Base-by-base conservation (phyloP, 352 stramenopile genomes). In the Phytophthora pistaciae region DNA sequence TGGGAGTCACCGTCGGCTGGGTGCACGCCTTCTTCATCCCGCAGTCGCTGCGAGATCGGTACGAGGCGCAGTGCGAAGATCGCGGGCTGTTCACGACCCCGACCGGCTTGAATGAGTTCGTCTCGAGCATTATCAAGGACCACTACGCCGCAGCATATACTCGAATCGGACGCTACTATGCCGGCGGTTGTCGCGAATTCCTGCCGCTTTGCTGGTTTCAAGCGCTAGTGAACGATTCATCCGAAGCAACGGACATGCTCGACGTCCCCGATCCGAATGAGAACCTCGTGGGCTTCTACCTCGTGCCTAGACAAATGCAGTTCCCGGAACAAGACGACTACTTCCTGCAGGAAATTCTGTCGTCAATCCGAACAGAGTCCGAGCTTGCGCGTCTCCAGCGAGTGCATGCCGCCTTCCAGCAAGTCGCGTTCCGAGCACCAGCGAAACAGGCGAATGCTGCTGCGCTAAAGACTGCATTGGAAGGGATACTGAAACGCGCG, bases 251-350 rank as follows among this genome's bases (percentile, higher is more conserved):
- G 8, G 54, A 75, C 25, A 49, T 52, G 13, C 52, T 52, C 3
- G 58, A 75, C 21, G 52, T 91, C 1, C 74, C 79, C 3, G 82
- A 92, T 53, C 84, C 84, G 18, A 68, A 66, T 5, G 75, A 84
- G 16, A 75, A 89, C 40, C 25, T 90, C 1, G 10, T 92, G 5
- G 84, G 79, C 0, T 90, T 91, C 62, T 91, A 80, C 54, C 79
- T 92, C 33, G 79, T 87, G 20, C 84, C 84, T 0, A 77, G 84
- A 50, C 77, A 91, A 50, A 77, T 77, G 33, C 84, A 92, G 58
- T 87, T 92, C 40, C 79, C 77, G 0, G 84, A 92, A n/a, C 73
- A 72, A 20, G 80, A 92, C 36, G 77, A 81, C 6, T 67, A 73
- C 23, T 88, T 77, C 52, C 49, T 70, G n/a, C 75, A 87, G 18